Evolutionary conservation across 2,329 filamentous ascomycete species (phyloP).

Genomic region (Microcera coccophila): DNA sequence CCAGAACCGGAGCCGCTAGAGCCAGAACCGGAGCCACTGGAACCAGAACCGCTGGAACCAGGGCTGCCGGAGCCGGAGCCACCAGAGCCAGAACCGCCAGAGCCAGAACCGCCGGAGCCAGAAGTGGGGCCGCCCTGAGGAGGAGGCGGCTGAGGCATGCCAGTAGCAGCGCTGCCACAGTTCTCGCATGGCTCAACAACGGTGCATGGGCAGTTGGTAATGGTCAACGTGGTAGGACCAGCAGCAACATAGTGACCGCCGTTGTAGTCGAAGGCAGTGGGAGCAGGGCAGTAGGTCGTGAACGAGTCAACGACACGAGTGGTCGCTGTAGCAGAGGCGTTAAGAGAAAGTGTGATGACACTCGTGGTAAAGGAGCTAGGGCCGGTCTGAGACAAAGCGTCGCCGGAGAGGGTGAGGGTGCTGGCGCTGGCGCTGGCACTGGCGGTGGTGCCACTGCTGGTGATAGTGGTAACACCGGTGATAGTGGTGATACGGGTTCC

Average conservation of each 20-base stretch:
- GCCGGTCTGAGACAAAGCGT: too few relatives aligned
- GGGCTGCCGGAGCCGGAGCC: constrained; percentile 1
- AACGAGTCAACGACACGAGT: constrained; percentile 35
- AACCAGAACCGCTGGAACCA: constrained; percentile 1
- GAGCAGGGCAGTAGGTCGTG: constrained; percentile 43
- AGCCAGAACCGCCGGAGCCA: background rate
- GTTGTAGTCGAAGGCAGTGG: constrained; percentile 50
- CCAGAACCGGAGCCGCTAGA: too few relatives aligned
- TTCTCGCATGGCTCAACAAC: constrained; percentile 31
- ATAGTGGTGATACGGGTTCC: too few relatives aligned
- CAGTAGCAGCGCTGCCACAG: constrained; percentile 13
- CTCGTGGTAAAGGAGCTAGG: too few relatives aligned
- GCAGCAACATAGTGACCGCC: constrained; percentile 52
- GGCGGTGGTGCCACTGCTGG: too few relatives aligned
- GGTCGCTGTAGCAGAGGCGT: constrained; percentile 26
- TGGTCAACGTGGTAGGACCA: constrained; percentile 51
- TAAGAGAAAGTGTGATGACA: constrained; percentile 9
- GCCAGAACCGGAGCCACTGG: too few relatives aligned
- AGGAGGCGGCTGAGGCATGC: constrained; percentile 10
- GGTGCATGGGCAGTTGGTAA: constrained; percentile 54
- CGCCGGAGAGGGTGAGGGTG: constrained; percentile 6
- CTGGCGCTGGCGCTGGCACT: constrained; percentile 4
- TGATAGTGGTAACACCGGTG: too few relatives aligned
- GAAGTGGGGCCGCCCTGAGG: constrained; percentile 4
- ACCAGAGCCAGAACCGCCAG: background rate